Base-by-base conservation (phyloP, 495 filamentous ascomycete species). In the Annulohypoxylon moriforme region DNA sequence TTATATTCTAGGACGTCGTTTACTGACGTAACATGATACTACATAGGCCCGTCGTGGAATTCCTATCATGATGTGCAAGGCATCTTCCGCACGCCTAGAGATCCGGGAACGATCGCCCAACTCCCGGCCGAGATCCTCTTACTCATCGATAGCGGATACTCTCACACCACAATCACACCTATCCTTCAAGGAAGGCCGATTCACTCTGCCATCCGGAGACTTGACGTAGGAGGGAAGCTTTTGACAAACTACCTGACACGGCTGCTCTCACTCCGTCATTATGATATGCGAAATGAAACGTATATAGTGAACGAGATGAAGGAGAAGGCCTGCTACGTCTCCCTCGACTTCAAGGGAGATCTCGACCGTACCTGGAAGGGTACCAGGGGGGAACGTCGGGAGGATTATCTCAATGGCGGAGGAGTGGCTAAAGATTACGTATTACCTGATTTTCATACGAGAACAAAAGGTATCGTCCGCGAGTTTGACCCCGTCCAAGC, bases 221-320 rank as follows among this genome's bases (percentile, higher is more conserved):
- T 99, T 40, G 94, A 97, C 66, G 82, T 99, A 25, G 96, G 96
- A 22, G 96, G 96, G 10, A 98, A 96, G 77, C 86, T 96, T 33
- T 82, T 99, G 61, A 98, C 96, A n/a, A 98, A 98, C 78, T 91
- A 94, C 74, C 86, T 99, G 22, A 95, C 96, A 68, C 90, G 96
- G 59, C 85, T 97, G 25, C 88, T 97, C 20, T 98, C 96, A 7
- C 87, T 95, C 60, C 88, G 95, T 31, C 93, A 97, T 70, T 97
- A 94, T 78, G 94, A 97, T 78, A 94, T 98, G 91, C 88, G 94
- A 68, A 93, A 97, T 74, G 96, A 99, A 72, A 89, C 90, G 14
- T 89, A 96, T 75, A 87, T 98, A 18, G 94, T 97, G 77, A 97
- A 96, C 72, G 92, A 97, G 77, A 93, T 98, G 78, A 99, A 98